These are phyloP conservation scores for Aureobasidium sp. DNA, from an alignment of 2,329 filamentous ascomycete species.

Conservation along the genomic window DNA sequence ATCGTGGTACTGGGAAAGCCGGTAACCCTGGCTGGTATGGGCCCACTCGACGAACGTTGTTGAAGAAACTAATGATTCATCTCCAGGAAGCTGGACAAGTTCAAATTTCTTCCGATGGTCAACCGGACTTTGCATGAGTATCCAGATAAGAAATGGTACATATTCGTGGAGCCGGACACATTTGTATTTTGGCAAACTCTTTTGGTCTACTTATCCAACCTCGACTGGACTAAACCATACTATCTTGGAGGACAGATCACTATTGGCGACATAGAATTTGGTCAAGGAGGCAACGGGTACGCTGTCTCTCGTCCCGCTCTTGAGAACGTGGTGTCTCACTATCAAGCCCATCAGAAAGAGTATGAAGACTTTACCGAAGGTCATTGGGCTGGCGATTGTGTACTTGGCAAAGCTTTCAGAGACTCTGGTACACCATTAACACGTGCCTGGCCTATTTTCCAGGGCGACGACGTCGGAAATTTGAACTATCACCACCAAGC, in stretches of 20 bases:
- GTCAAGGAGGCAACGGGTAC: slow-evolving; percentile 35
- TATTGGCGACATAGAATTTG: slow-evolving; percentile 31
- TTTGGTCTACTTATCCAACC: slow-evolving; percentile 30
- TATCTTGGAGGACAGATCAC: slow-evolving; percentile 33
- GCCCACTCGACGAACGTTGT: background rate
- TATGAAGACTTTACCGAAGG: slow-evolving; percentile 20
- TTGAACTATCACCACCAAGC: slow-evolving; percentile 15
- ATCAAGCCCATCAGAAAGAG: slow-evolving; percentile 29
- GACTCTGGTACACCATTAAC: slow-evolving; percentile 18
- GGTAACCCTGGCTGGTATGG: slow-evolving; percentile 23
- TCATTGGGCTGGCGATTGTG: slow-evolving; percentile 24
- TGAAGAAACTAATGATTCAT: background rate
- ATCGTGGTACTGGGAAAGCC: slow-evolving; percentile 18
- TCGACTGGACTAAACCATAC: slow-evolving; percentile 32
- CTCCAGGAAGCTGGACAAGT: slow-evolving; percentile 32
- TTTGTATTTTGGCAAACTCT: slow-evolving; percentile 44
- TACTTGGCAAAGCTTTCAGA: slow-evolving; percentile 21
- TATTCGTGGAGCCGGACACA: slow-evolving; percentile 51
- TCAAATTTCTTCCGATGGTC: slow-evolving; percentile 48
- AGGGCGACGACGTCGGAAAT: slow-evolving; percentile 22
- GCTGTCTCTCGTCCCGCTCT: slow-evolving; percentile 34
- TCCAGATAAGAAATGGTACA: slow-evolving; percentile 47
- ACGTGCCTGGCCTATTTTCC: slow-evolving; percentile 21
- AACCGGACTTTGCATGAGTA: slow-evolving; percentile 21
- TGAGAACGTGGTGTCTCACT: slow-evolving; percentile 26